These are phyloP conservation scores for Alternaria alternata DNA, from an alignment of 2,329 filamentous ascomycete genomes.

Conservation along the genomic window DNA sequence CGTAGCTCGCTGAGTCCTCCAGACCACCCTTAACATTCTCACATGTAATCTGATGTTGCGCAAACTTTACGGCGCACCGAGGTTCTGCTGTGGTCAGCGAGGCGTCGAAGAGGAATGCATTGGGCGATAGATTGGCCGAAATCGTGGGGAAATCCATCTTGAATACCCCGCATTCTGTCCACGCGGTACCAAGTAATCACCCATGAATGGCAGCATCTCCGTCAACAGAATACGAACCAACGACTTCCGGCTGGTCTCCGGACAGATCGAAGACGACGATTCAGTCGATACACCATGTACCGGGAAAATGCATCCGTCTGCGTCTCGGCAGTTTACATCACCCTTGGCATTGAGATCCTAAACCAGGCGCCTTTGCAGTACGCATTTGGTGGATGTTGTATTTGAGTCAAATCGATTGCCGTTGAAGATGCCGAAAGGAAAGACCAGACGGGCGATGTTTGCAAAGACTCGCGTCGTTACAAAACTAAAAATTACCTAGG, in stretches of 20 bases:
- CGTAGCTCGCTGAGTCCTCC: not conserved
- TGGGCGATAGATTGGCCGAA: not conserved
- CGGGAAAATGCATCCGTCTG: not conserved
- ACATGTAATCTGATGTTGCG: not conserved
- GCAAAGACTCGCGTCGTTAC: not conserved
- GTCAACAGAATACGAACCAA: slow-evolving; percentile 13
- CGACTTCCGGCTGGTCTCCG: slow-evolving; percentile 18
- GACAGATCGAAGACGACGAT: slow-evolving; percentile 1
- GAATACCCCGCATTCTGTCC: slow-evolving; percentile 25
- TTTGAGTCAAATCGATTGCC: not conserved
- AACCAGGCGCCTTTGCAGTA: not conserved
- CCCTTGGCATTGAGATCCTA: slow-evolving; percentile 1
- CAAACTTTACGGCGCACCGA: slow-evolving; percentile 4
- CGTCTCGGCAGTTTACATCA: not conserved
- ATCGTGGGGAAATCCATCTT: slow-evolving; percentile 10
- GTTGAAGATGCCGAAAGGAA: not conserved
- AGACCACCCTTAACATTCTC: not conserved
- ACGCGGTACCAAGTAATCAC: slow-evolving; percentile 8
- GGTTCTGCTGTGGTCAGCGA: not conserved
- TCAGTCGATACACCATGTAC: slow-evolving; percentile 3
- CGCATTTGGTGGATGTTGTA: not conserved
- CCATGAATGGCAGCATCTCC: slow-evolving; percentile 22
- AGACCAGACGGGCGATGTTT: not conserved
- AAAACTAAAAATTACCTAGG: not conserved
- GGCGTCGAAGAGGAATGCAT: not conserved